These are phyloP conservation scores for Euclidium syriacum DNA, from an alignment of 345 rosid species.

Conservation along the genomic window DNA sequence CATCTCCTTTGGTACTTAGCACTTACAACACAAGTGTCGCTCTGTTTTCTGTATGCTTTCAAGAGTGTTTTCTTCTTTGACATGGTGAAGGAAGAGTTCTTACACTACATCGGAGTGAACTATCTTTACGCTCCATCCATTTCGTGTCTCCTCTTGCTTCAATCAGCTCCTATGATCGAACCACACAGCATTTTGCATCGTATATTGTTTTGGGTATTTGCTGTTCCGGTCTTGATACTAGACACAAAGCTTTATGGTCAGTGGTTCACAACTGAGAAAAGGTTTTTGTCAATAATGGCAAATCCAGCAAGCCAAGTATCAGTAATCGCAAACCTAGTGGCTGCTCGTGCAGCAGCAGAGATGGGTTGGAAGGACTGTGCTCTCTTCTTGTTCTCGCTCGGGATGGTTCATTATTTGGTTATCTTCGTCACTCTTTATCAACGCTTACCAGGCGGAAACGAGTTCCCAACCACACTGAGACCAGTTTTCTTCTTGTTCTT, in stretches of 20 bases:
- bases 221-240: conserved; percentile 44
- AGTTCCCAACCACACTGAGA: conserved; percentile 39
- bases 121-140: conserved; percentile 65
- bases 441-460: conserved; percentile 40
- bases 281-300: conserved; percentile 46
- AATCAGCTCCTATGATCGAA: conserved; percentile 40
- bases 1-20: conserved; percentile 44
- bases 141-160: conserved; percentile 63
- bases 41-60: conserved; percentile 36
- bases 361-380: conserved; percentile 62
- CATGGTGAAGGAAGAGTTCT: conserved; percentile 48
- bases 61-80: conserved; percentile 37
- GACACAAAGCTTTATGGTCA: conserved; percentile 70
- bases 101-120: conserved; percentile 55
- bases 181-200: conserved; percentile 7
- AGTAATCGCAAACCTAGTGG: conserved; percentile 57
- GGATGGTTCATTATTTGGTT: conserved; percentile 59
- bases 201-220: conserved; percentile 39
- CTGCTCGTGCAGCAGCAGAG: conserved; percentile 49
- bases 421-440: conserved; percentile 75
- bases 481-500: conserved; percentile 71
- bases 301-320: conserved; percentile 66
- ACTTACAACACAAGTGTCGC: conserved; percentile 29
- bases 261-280: conserved; percentile 68
- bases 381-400: conserved; percentile 54